Percentiles rank a stretch among this genome's conserved stretches.
Conservation (phyloP, 208 protist genomes). For the Leishmania turanica region DNA sequence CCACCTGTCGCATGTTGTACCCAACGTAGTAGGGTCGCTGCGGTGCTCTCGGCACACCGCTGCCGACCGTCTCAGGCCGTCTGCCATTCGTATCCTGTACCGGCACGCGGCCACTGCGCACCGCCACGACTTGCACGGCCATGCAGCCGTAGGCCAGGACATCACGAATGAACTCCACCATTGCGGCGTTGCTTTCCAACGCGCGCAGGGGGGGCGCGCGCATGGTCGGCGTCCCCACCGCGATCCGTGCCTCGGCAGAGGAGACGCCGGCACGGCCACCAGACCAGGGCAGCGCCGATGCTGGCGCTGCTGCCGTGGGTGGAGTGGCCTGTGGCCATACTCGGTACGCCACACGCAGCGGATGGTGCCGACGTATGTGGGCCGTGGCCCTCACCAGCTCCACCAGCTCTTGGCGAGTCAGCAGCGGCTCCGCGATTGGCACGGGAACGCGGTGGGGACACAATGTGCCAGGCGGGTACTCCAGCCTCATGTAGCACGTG, state of each 20-base stretch:
- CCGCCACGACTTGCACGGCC: slow-evolving; percentile 29
- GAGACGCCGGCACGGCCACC: not conserved
- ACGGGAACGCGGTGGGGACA: slow-evolving; percentile 20
- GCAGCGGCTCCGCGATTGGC: slow-evolving; percentile 31
- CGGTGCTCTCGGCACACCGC: not conserved
- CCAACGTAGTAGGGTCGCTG: not conserved
- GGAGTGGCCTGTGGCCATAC: slow-evolving; percentile 15
- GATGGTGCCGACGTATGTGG: slow-evolving; percentile 26
- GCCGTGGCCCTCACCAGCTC: slow-evolving; percentile 34
- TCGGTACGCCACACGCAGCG: slow-evolving; percentile 51
- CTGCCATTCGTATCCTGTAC: not conserved
- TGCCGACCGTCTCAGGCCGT: not conserved
- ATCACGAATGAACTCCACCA: slow-evolving; percentile 15
- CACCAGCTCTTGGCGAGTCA: slow-evolving; percentile 38
- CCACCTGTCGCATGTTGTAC: not conserved
- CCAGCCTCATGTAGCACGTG: slow-evolving; percentile 15
- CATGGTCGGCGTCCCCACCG: slow-evolving; percentile 9
- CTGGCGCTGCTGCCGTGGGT: not conserved
- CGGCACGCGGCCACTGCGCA: slow-evolving; percentile 25
- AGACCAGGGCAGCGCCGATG: not conserved
- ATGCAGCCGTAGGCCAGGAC: slow-evolving; percentile 13
- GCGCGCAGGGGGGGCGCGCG: slow-evolving; percentile 19
- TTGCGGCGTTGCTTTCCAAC: slow-evolving; percentile 22
- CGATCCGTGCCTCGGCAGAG: not conserved
- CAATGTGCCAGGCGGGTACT: slow-evolving; percentile 29